A percentile compares a stretch with the other conserved stretches of the same genome.
phyloP scores from a whole-genome alignment of 768 basidiomycete genomes.

The Rubroboletus satanas region DNA sequence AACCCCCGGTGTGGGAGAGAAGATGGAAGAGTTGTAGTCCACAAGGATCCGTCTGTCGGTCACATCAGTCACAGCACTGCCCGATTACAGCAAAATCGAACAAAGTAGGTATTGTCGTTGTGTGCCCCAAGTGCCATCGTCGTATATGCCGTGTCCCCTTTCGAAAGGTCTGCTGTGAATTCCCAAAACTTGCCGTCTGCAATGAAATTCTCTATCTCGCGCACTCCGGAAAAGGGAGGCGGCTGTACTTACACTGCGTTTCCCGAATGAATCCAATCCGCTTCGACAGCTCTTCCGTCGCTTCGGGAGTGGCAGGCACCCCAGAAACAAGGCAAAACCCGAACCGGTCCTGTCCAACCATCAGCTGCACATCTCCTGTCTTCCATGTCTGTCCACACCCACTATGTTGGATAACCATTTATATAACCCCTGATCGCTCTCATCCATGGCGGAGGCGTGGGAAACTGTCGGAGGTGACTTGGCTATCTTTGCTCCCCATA shows the following conservation, averaged over 20 bases:
- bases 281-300: conserved; percentile 72
- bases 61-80: conserved; percentile 11
- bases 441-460: conserved; percentile 70
- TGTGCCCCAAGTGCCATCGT: conserved; percentile 84
- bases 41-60: conserved; percentile 77
- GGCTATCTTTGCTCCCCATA: conserved; percentile 80
- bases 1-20: conserved; percentile 74
- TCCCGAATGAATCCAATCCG: conserved; percentile 87
- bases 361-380: not conserved
- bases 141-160: conserved; percentile 94
- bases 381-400: conserved; percentile 26
- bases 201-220: conserved; percentile 35
- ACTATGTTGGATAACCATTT: conserved; percentile 83
- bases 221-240: conserved; percentile 1
- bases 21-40: conserved; percentile 97
- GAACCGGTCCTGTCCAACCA: conserved; percentile 61
- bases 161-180: conserved; percentile 86
- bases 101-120: conserved; percentile 63
- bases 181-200: conserved; percentile 96
- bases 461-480: conserved; percentile 69
- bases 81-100: conserved; percentile 10
- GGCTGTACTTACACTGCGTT: conserved; percentile 54
- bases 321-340: conserved; percentile 87
- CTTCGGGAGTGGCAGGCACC: conserved; percentile 76
- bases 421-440: conserved; percentile 61